Base-by-base conservation (phyloP, 2,329 filamentous ascomycete species). In the Phaeosphaeria sp. region DNA sequence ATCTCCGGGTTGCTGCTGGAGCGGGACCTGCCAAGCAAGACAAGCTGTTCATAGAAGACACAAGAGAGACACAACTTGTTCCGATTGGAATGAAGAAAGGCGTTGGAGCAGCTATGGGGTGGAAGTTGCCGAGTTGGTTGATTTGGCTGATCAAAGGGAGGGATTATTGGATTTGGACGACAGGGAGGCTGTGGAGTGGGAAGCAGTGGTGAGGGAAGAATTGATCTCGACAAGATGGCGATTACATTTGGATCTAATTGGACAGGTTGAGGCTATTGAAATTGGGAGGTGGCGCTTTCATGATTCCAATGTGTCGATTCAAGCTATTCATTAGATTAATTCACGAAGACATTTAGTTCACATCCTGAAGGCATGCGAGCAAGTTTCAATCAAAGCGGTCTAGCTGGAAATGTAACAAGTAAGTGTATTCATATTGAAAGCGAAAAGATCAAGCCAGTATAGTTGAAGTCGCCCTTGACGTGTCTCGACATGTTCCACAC, bases 111-210 rank as follows among this genome's bases (percentile, higher is more conserved):
- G 49, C 64, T 1, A 75, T 78, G 57, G 78, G 78, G 2, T 72
- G 69, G 56, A 71, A 64, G 39, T 53, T 74, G 13, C 78, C 74
- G 18, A 73, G 67, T 49, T 75, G 68, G 52, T 48, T 78, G 55
- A 72, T 80, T 7, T 73, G 68, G 71, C 46, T 76, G 56, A 61
- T 77, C 40, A 80, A 80, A 67, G 71, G 75, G 39, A 67, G 71
- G 51, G 77, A 79, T 57, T 79, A 69, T 45, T 86, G 81, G 80
- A 53, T 85, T 25, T 82, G 81, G 80, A 83, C 80, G 9, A 81
- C 79, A 1, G 78, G 70, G 0, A 64, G 64, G 3, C 54, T 84
- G 15, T 86, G 83, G 83, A 83, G 71, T 69, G 83, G 83, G 17
- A 80, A 80, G 54, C 80, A 83, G 49, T 86, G 82, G 81, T 49